Base-by-base conservation (phyloP, 169 alveolate genomes). In the Plasmodium billcollinsi region DNA sequence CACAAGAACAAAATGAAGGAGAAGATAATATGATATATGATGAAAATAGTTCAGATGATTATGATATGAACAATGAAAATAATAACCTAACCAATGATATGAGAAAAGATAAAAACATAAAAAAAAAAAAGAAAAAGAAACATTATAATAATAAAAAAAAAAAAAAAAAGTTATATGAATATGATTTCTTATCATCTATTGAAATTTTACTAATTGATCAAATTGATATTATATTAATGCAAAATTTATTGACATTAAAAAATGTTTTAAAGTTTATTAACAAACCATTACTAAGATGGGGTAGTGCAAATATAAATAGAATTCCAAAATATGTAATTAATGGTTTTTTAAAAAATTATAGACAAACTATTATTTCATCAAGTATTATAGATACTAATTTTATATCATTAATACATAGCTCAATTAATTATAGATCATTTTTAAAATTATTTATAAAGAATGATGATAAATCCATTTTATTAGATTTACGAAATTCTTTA, bases 101-200 rank as follows among this genome's bases (percentile, higher is more conserved):
- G 47, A 39, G 47, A 39, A 39, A 39, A 39, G 47, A 39, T 39
- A 39, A 39, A 39, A 39, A 39, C 47, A 39, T 39, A 5, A 66
- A 50, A 33, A 69, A 47, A 61, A 80, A 47, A 2, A 80, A 69
- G 9, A 61, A 72, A 18, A 80, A 43, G 1, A 15, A 15, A n/a
- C 29, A 72, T 15, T 52, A 24, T 24, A 26, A 43, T 47, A 63
- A 56, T 20, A 45, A 45, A 12, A 66, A 80, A 33, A 56, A 21
- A 15, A 80, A 80, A 80, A 80, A 80, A 54, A 80, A 80, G 69
- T 62, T 80, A 15, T 80, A 67, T 39, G 96, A 90, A 24, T 94
- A 89, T 67, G 97, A 96, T 83, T 96, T 95, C 86, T 85, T 95
- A 62, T 96, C 98, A 21, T 95, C 98, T 14, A 89, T 97, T 7